Evolutionary conservation across 768 basidiomycete genomes (phyloP), one percentile per base, ranked within the genome.

Genomic region (Gloeopeniophorella convolvens): DNA sequence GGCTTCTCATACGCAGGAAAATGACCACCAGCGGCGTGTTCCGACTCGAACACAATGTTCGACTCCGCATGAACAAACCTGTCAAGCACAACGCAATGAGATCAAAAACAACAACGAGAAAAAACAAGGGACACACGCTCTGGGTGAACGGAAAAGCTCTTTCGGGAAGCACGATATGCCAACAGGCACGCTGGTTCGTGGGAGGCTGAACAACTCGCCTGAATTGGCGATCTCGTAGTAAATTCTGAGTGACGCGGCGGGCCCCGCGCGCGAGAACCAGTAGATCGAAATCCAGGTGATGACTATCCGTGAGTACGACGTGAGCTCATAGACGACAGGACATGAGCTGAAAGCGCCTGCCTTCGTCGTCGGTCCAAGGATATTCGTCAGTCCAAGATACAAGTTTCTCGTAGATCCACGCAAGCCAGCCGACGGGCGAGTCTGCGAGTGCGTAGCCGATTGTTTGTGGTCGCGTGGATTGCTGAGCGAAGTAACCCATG

Each of bases 351-450:
- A 39, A 11, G 10, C 18, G 13, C 56, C 2, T 21, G 72, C 79
- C 65, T 64, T 79, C 75, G 32, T 79, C 77, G 42, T 76, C 74
- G 15, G 68, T 66, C 77, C 77, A 79, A 1, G 68, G 67, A 60
- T 81, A 78, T 8, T 59, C 56, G 56, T 79, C 78, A 0, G 61
- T 50, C 63, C 60, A 63, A 5, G 10, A 15, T 7, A 59, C 48
- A 42, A 50, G 55, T 42, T 64, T 63, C 50, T 63, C 60, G 40
- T 64, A 63, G 18, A 64, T 60, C 64, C 63, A 65, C 4, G 63
- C 61, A 7, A 65, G 55, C 7, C 64, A 48, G 1, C 73, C 79
- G 12, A 68, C 68, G 12, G 79, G 79, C 16, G 77, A 78, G 54
- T 81, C 79, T 4, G 75, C 64, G 5, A 81, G 63, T 13, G 66